Base-by-base conservation (phyloP, 139 green algal genomes). In the Nannochloris sp. region DNA sequence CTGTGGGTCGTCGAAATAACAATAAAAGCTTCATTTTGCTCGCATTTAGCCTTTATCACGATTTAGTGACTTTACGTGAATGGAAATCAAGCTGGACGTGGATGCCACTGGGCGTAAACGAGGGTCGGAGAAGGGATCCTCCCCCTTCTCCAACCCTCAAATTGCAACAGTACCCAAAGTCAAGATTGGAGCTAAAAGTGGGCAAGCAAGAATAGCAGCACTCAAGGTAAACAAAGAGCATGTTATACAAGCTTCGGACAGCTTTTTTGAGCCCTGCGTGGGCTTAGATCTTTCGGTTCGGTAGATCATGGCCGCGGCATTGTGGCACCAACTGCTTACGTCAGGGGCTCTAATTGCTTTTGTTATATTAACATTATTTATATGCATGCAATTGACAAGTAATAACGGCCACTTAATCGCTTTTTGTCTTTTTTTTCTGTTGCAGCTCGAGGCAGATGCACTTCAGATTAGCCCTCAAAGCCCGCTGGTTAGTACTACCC, bases 401-500 rank as follows among this genome's bases (percentile, higher is more conserved):
- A 45, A 45, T 45, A n/a, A 9, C 9, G 42, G 42, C 42, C 42
- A 51, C 42, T 19, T 51, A 19, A 19, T 51, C 19, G 19, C 42
- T 51, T 27, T 27, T 19, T 51, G 19, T 51, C 42, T 55, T 4
- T 65, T 55, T n/a, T 55, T 64, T 0, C 31, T 14, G 24, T 29
- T 57, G 35, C 29, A 47, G 35, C 19, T 73, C 42, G 58, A 78
- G 60, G 71, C 54, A 27, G 48, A 72, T n/a, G 60, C 45, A 23
- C 36, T 65, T 19, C 71, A 72, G 14, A 74, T 78, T 47, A 73
- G 62, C 38, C 87, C 88, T 2, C 79, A 76, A 29, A 86, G 82
- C 1, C 85, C 83, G 8, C 54, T 95, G 13, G 75, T 93, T 1
- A 74, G 65, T 13, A 91, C 88, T 2, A 78, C 76, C 10, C 75